Conservation (phyloP, 2,329 filamentous ascomycete genomes). For the Cercospora citrullina region DNA sequence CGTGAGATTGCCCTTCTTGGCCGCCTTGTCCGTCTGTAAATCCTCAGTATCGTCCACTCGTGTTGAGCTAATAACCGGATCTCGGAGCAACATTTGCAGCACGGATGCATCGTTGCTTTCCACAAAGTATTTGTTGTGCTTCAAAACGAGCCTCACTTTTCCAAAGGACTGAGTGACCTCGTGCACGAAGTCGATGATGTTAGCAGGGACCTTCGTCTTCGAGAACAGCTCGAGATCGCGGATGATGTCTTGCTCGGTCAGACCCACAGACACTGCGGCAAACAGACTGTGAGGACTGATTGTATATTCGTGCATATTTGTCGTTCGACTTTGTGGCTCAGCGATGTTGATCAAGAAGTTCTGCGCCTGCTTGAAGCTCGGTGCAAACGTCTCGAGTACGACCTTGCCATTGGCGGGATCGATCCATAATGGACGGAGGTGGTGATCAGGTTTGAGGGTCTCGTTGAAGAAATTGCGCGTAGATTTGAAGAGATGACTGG, state of each 20-base stretch:
- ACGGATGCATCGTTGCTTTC: constrained; percentile 88
- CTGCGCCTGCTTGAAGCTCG: constrained; percentile 80
- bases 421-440: constrained; percentile 89
- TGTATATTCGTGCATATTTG: constrained; percentile 89
- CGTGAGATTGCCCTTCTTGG: constrained; percentile 81
- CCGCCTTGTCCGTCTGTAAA: constrained; percentile 77
- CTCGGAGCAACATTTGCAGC: constrained; percentile 81
- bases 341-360: constrained; percentile 96
- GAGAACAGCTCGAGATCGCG: constrained; percentile 82
- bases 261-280: constrained; percentile 90
- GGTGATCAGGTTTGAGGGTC: constrained; percentile 81
- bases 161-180: constrained; percentile 87
- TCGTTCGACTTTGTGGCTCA: constrained; percentile 86
- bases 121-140: constrained; percentile 91
- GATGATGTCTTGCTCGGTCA: constrained; percentile 86
- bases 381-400: constrained; percentile 91
- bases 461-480: constrained; percentile 80
- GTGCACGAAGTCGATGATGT: constrained; percentile 76
- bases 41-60: constrained; percentile 71
- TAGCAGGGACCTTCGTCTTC: constrained; percentile 82
- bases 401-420: constrained; percentile 83
- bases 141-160: constrained; percentile 91
- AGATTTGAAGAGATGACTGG: constrained; percentile 56
- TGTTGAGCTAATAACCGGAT: constrained; percentile 76
- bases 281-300: constrained; percentile 92